phyloP scores from a whole-genome alignment of 2,329 filamentous ascomycete species.

The Hypoxylon sp. region DNA sequence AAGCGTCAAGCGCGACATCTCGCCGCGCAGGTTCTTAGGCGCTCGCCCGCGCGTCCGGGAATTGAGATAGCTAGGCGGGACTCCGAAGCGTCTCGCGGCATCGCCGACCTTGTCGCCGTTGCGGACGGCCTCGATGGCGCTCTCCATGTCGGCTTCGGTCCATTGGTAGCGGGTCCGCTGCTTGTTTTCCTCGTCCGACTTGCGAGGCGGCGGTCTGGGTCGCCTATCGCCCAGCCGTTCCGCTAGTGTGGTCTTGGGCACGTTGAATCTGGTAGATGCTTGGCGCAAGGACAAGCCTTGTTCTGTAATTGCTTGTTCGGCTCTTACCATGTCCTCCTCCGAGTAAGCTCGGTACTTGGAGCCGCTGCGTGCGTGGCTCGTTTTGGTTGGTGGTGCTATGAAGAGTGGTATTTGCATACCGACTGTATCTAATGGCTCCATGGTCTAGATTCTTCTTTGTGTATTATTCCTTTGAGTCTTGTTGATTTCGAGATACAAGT shows the following conservation, averaged over 20 bases:
- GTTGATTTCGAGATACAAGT: background rate
- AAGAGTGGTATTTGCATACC: slow-evolving; percentile 17
- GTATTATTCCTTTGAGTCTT: background rate
- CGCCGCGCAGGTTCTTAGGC: slow-evolving; percentile 40
- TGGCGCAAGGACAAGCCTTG: slow-evolving; percentile 46
- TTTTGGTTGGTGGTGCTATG: background rate
- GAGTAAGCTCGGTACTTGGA: slow-evolving; percentile 46
- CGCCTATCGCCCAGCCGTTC: slow-evolving; percentile 39
- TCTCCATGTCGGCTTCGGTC: slow-evolving; percentile 44
- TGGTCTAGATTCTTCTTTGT: background rate
- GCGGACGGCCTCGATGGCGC: slow-evolving; percentile 41
- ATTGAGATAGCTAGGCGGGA: slow-evolving; percentile 45
- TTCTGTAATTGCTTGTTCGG: slow-evolving; percentile 37
- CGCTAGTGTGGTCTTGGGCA: slow-evolving; percentile 46
- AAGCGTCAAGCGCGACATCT: slow-evolving; percentile 42
- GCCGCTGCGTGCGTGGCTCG: slow-evolving; percentile 23
- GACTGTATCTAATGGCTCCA: slow-evolving; percentile 17
- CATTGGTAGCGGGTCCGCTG: slow-evolving; percentile 39
- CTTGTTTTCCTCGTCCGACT: slow-evolving; percentile 24
- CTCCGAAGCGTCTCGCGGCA: slow-evolving; percentile 44
- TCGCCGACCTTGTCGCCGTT: slow-evolving; percentile 33
- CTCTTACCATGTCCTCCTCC: slow-evolving; percentile 40
- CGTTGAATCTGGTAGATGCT: slow-evolving; percentile 40
- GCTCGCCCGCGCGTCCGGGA: slow-evolving; percentile 40
- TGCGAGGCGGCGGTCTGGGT: slow-evolving; percentile 36